phyloP scores from a whole-genome alignment of 345 rosid genomes.

The Salix caprea region DNA sequence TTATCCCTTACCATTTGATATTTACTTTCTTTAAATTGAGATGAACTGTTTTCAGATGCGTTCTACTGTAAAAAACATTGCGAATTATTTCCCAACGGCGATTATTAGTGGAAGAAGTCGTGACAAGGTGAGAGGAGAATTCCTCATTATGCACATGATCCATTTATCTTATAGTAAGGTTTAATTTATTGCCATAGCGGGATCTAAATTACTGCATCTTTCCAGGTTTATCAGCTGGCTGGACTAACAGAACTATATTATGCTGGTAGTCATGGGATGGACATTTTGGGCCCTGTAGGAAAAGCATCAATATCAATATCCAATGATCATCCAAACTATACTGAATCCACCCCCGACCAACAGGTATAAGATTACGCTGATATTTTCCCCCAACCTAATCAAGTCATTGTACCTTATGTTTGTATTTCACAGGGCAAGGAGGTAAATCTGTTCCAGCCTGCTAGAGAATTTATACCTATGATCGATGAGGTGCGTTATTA shows the following conservation, averaged over 20 bases:
- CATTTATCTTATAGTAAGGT: background rate
- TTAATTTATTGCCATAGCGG: background rate
- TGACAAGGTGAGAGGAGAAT: conserved; percentile 51
- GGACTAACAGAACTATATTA: conserved; percentile 89
- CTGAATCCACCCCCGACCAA: conserved; percentile 63
- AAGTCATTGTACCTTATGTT: background rate
- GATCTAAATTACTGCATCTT: conserved; percentile 1
- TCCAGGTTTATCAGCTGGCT: conserved; percentile 76
- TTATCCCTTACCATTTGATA: background rate
- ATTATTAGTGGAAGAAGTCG: conserved; percentile 96
- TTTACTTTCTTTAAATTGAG: background rate
- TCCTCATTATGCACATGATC: background rate
- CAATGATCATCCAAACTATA: conserved; percentile 41
- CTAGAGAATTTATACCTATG: conserved; percentile 71
- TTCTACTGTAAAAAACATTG: conserved; percentile 68
- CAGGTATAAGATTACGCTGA: conserved; percentile 32
- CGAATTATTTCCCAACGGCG: conserved; percentile 82
- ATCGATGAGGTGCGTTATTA: conserved; percentile 56
- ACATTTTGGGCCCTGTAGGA: conserved; percentile 66
- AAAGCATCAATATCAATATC: conserved; percentile 25
- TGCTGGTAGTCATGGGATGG: conserved; percentile 99
- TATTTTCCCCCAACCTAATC: too few species aligned
- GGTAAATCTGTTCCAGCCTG: conserved; percentile 84
- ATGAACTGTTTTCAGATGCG: conserved; percentile 61
- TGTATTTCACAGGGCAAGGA: conserved; percentile 56